Percentiles rank a stretch among this genome's conserved stretches.
phyloP scores from a whole-genome alignment of 805 yeast species.

The Nakazawaea wickerhamii region DNA sequence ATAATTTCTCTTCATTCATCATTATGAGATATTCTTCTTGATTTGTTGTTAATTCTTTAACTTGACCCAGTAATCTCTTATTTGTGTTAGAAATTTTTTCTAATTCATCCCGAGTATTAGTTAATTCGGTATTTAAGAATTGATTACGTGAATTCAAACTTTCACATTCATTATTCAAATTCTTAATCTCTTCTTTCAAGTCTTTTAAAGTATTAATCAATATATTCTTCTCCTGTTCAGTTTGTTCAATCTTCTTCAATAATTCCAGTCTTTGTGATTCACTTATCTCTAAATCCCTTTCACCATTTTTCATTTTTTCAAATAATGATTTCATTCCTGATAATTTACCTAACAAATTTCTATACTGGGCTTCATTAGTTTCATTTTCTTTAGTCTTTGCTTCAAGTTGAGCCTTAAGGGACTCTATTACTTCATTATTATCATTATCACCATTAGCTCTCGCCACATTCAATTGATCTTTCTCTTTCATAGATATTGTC shows the following conservation, averaged over 20 bases:
- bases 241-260: constrained; percentile 18
- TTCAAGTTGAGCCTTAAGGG: constrained; percentile 26
- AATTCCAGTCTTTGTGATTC: constrained; percentile 34
- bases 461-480: not conserved
- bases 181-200: constrained; percentile 29
- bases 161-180: constrained; percentile 51
- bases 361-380: constrained; percentile 53
- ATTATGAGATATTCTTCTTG: constrained; percentile 30
- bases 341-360: constrained; percentile 53
- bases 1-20: constrained; percentile 35
- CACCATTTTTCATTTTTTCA: constrained; percentile 66
- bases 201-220: constrained; percentile 16
- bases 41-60: constrained; percentile 29
- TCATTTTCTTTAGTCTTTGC: constrained; percentile 46
- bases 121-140: constrained; percentile 31
- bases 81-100: constrained; percentile 35
- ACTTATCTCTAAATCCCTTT: constrained; percentile 51
- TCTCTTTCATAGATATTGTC: not conserved
- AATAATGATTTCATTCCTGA: constrained; percentile 73
- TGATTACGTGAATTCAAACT: constrained; percentile 37
- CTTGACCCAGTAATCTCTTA: constrained; percentile 34
- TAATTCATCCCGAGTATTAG: constrained; percentile 30
- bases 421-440: constrained; percentile 7
- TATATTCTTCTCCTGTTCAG: constrained; percentile 14
- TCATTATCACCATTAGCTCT: not conserved